Conservation (phyloP, 441 rosid genomes). For the Adansonia rubrostipa region DNA sequence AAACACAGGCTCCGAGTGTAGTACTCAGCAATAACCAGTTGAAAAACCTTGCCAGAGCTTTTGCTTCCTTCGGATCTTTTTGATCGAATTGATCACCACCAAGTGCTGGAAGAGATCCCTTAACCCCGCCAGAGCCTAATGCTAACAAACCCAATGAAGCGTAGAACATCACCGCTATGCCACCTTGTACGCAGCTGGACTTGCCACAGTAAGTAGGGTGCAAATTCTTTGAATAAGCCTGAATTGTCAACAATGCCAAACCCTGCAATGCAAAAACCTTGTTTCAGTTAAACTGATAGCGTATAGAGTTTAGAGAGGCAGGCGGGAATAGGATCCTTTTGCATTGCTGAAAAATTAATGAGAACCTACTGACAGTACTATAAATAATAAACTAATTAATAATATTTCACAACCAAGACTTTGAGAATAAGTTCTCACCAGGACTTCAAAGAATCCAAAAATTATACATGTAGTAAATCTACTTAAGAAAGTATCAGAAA, state of each 20-base stretch:
- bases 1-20: slow-evolving; percentile 40
- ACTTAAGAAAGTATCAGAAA: slow-evolving; percentile 53
- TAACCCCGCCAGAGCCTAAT: slow-evolving; percentile 51
- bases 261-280: slow-evolving; percentile 31
- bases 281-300: background rate
- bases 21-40: slow-evolving; percentile 41
- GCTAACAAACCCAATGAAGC: slow-evolving; percentile 44
- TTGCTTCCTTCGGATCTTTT: slow-evolving; percentile 48
- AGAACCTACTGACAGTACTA: background rate
- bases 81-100: slow-evolving; percentile 63
- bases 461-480: slow-evolving; percentile 42
- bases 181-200: slow-evolving; percentile 46
- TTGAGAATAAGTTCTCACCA: slow-evolving; percentile 33
- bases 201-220: slow-evolving; percentile 43
- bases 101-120: slow-evolving; percentile 51
- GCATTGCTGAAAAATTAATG: background rate
- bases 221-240: slow-evolving; percentile 44
- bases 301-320: background rate
- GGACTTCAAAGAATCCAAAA: slow-evolving; percentile 51
- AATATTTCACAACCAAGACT: background rate
- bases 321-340: background rate
- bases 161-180: slow-evolving; percentile 40
- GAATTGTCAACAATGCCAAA: slow-evolving; percentile 52
- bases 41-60: slow-evolving; percentile 51
- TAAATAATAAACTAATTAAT: too few species aligned